phyloP scores from a whole-genome alignment of 2,329 filamentous ascomycete species.

The Mycosphaerella arachidis region DNA sequence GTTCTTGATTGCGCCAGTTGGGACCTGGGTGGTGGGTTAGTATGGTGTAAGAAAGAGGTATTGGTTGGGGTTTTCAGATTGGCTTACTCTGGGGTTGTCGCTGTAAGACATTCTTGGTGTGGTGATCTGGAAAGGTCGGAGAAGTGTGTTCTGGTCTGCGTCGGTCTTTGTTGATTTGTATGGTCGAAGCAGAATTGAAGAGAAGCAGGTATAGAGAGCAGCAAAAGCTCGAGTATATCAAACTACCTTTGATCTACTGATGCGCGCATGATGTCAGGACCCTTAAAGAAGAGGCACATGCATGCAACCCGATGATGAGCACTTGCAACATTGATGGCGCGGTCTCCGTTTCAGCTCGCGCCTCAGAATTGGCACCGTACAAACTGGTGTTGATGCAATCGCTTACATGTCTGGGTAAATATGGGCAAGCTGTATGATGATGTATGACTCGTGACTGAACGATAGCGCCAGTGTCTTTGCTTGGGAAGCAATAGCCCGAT shows the following conservation, averaged over 20 bases:
- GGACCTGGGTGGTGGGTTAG: background rate
- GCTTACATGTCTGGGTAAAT: background rate
- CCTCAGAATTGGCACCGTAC: background rate
- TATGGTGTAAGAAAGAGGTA: background rate
- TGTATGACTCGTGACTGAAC: background rate
- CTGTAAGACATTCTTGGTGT: background rate
- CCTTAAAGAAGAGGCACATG: background rate
- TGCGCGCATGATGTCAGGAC: background rate
- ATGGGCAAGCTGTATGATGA: background rate
- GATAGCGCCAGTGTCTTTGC: background rate
- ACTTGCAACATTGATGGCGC: background rate
- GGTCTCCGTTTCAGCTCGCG: background rate
- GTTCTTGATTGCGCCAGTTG: conserved; percentile 48
- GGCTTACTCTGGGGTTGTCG: background rate
- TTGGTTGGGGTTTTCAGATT: background rate
- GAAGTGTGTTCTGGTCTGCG: background rate
- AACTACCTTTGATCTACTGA: background rate
- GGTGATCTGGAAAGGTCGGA: background rate
- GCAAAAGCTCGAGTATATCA: background rate
- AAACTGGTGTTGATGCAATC: background rate
- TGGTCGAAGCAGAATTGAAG: background rate
- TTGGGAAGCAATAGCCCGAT: background rate
- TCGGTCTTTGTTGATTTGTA: background rate
- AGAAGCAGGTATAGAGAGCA: background rate
- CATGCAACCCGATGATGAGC: background rate